These are phyloP conservation scores for Nitzschia putrida DNA, from an alignment of 108 stramenopile genomes.

Conservation along the genomic window DNA sequence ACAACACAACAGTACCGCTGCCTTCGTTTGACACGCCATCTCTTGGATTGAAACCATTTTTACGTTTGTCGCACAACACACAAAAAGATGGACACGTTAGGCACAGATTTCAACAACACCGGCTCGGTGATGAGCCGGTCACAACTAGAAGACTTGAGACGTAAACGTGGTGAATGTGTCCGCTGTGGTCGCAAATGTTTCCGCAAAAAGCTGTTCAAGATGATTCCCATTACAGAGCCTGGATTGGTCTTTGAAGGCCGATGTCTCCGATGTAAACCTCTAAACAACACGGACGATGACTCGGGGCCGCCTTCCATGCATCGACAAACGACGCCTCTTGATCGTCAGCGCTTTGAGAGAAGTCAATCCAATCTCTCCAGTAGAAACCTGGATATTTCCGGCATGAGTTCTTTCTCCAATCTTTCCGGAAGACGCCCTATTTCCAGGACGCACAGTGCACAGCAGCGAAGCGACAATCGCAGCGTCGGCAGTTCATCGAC, in stretches of 20 bases:
- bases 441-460: neutral
- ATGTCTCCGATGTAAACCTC: slow-evolving; percentile 65
- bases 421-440: neutral
- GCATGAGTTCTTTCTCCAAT: neutral
- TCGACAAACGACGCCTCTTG: slow-evolving; percentile 28
- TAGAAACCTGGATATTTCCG: neutral
- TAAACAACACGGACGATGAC: slow-evolving; percentile 8
- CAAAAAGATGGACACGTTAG: slow-evolving; percentile 60
- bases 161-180: slow-evolving; percentile 72
- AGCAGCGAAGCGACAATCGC: neutral
- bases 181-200: slow-evolving; percentile 75
- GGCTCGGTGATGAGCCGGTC: slow-evolving; percentile 66
- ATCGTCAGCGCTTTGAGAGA: slow-evolving; percentile 35
- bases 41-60: no score
- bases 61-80: no score
- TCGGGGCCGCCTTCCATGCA: slow-evolving; percentile 11
- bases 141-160: slow-evolving; percentile 56
- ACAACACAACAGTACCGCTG: no score
- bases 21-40: no score
- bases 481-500: neutral
- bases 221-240: slow-evolving; percentile 59
- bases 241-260: slow-evolving; percentile 72
- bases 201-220: slow-evolving; percentile 74
- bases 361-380: slow-evolving; percentile 34
- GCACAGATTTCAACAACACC: slow-evolving; percentile 63